Conservation (phyloP, 768 basidiomycete species). For the Serendipita vermifera region DNA sequence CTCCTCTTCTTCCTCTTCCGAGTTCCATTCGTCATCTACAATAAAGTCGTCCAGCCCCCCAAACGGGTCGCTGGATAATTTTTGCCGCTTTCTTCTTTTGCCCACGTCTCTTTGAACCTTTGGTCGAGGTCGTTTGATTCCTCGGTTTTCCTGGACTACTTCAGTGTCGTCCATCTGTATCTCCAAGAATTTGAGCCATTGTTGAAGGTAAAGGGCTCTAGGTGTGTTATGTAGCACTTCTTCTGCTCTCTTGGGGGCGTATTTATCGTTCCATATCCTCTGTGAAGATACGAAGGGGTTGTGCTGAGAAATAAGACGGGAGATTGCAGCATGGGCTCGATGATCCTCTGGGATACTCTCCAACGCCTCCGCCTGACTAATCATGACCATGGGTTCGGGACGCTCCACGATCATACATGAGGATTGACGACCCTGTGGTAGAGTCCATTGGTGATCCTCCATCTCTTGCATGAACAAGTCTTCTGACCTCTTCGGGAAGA, state of each 20-base stretch:
- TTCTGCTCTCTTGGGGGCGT: constrained; percentile 57
- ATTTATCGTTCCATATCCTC: constrained; percentile 59
- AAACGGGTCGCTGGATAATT: constrained; percentile 39
- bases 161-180: constrained; percentile 33
- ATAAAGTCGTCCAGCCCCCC: constrained; percentile 39
- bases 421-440: not conserved
- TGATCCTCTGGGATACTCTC: constrained; percentile 3
- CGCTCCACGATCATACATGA: constrained; percentile 1
- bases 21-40: constrained; percentile 31
- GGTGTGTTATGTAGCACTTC: constrained; percentile 70
- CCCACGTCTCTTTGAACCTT: constrained; percentile 43
- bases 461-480: not conserved
- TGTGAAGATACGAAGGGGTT: constrained; percentile 20
- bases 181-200: constrained; percentile 66
- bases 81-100: constrained; percentile 41
- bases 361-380: constrained; percentile 17
- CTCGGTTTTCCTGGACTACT: constrained; percentile 21
- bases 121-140: constrained; percentile 39
- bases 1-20: constrained; percentile 25
- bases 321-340: constrained; percentile 38
- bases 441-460: not conserved
- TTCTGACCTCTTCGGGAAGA: not conserved
- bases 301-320: constrained; percentile 24
- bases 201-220: constrained; percentile 54
- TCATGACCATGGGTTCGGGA: no score